Percentiles rank a stretch among this genome's conserved stretches.
phyloP scores from a whole-genome alignment of 192 early-diverging fungal species.

The Endogone sp. region DNA sequence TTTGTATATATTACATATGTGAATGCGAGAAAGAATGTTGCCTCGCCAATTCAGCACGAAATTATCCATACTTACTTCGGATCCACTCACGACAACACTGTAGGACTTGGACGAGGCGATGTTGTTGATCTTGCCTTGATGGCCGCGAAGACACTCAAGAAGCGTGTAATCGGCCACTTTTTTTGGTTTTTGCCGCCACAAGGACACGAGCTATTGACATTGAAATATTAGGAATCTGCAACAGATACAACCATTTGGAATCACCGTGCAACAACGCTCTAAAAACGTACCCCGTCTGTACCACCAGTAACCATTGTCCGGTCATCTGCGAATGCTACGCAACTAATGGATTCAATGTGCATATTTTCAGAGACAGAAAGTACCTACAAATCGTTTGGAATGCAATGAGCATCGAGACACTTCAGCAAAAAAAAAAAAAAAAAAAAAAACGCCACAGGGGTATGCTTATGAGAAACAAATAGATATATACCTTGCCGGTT shows the following conservation, averaged over 20 bases:
- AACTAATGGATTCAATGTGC: slow-evolving; percentile 54
- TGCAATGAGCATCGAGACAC: neutral
- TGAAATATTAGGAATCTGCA: no score
- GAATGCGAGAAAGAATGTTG: neutral
- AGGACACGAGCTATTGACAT: slow-evolving; percentile 50
- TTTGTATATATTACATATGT: neutral
- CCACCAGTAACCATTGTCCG: slow-evolving; percentile 58
- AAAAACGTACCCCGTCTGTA: slow-evolving; percentile 38
- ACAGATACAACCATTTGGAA: slow-evolving; percentile 4
- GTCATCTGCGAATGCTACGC: slow-evolving; percentile 54
- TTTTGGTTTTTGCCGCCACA: slow-evolving; percentile 48
- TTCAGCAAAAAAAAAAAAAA: neutral
- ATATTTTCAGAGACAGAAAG: slow-evolving; percentile 57
- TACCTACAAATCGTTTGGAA: slow-evolving; percentile 15
- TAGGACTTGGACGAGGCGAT: slow-evolving; percentile 51
- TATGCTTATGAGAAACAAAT: no score
- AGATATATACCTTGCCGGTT: slow-evolving; percentile 44
- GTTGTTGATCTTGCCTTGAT: slow-evolving; percentile 45
- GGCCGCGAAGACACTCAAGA: slow-evolving; percentile 53
- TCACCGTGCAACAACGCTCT: neutral
- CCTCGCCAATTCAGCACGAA: neutral
- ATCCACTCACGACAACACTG: slow-evolving; percentile 56
- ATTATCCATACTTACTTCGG: slow-evolving; percentile 29
- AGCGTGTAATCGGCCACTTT: slow-evolving; percentile 44
- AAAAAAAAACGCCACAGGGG: no score